Conservation (phyloP, 129 eudicot genomes). For the Tanacetum coccineum region DNA sequence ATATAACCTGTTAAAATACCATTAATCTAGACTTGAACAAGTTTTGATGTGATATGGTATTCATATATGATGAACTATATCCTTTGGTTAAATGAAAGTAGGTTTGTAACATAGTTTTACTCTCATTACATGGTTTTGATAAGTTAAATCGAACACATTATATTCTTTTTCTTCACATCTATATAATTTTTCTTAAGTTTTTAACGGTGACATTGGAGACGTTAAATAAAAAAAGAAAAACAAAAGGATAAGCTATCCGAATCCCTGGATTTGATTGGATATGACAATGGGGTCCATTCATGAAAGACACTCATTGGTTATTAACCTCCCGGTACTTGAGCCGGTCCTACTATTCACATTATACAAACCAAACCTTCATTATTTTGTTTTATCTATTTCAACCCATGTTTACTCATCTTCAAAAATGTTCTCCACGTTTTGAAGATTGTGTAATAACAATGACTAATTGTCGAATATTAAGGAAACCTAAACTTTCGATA, state of each 20-base stretch:
- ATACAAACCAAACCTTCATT: slow-evolving; percentile 17
- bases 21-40: too few relatives aligned
- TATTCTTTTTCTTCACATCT: background rate
- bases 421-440: too few relatives aligned
- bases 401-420: background rate
- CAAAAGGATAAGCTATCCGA: slow-evolving; percentile 21
- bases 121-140: too few relatives aligned
- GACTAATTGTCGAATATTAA: too few relatives aligned
- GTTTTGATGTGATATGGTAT: too few relatives aligned
- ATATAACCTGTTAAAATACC: too few relatives aligned
- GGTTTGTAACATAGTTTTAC: too few relatives aligned
- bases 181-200: background rate
- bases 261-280: slow-evolving; percentile 34
- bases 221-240: background rate
- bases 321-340: slow-evolving; percentile 29
- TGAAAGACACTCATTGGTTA: slow-evolving; percentile 26
- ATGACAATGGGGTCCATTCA: slow-evolving; percentile 26
- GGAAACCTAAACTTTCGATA: too few relatives aligned
- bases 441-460: too few relatives aligned
- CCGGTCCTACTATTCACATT: slow-evolving; percentile 10
- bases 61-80: too few relatives aligned
- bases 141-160: too few relatives aligned
- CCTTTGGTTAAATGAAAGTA: too few relatives aligned
- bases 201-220: background rate
- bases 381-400: background rate